Percentiles rank a stretch among this genome's conserved stretches.
These are phyloP conservation scores for Amaranthus palmeri DNA, from an alignment of 148 eudicot species.

Conservation along the genomic window DNA sequence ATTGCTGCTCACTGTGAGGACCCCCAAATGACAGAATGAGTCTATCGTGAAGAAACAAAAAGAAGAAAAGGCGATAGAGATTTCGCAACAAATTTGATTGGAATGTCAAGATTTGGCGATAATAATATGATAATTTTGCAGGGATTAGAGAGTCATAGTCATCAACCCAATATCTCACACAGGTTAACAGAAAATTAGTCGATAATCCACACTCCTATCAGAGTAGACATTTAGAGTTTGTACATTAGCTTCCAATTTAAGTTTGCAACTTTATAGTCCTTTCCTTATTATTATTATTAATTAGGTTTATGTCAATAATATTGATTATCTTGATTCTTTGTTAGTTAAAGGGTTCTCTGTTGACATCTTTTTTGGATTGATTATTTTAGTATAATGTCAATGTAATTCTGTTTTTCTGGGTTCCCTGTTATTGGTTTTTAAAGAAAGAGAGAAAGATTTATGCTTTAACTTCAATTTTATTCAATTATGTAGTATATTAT, in stretches of 20 bases:
- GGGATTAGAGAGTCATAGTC: constrained; percentile 7
- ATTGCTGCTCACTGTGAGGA: constrained; percentile 11
- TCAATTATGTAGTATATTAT: no score
- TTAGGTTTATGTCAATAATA: constrained; percentile 16
- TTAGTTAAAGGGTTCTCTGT: constrained; percentile 19
- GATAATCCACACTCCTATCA: not conserved
- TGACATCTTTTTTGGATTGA: not conserved
- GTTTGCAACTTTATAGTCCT: constrained; percentile 19
- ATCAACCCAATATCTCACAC: no score
- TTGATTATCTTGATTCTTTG: constrained; percentile 15
- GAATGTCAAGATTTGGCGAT: not conserved
- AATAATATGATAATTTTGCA: constrained; percentile 10
- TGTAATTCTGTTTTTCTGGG: not conserved
- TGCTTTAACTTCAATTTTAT: no score
- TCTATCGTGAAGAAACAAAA: constrained; percentile 11
- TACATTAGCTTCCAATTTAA: constrained; percentile 28
- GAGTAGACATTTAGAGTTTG: constrained; percentile 19
- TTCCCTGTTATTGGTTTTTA: not conserved
- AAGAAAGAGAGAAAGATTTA: not conserved
- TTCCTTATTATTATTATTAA: constrained; percentile 11
- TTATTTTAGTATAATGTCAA: not conserved
- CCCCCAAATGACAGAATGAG: constrained; percentile 10
- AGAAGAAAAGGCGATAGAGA: constrained; percentile 20
- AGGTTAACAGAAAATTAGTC: no score
- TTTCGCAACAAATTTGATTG: constrained; percentile 19